These are phyloP conservation scores for Xylaria sp. DNA, from an alignment of 2,329 filamentous ascomycete genomes.

Conservation along the genomic window DNA sequence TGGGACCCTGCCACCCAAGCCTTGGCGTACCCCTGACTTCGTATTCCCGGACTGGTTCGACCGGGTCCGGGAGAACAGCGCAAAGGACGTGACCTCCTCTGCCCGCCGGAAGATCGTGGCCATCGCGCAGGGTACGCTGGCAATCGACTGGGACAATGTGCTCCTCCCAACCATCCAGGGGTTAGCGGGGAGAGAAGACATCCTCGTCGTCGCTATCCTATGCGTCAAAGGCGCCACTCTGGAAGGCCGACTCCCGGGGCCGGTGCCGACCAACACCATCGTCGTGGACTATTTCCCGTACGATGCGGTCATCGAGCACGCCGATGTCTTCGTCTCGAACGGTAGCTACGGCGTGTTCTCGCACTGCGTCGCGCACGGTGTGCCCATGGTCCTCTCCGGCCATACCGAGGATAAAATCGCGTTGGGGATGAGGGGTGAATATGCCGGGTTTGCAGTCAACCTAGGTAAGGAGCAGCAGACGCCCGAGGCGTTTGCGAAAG, in stretches of 20 bases:
- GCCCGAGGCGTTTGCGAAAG: constrained; percentile 24
- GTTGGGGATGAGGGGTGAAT: constrained; percentile 54
- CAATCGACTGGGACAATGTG: constrained; percentile 53
- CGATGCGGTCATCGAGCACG: constrained; percentile 48
- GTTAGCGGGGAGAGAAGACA: constrained; percentile 54
- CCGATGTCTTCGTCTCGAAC: constrained; percentile 58
- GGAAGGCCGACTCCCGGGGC: constrained; percentile 37
- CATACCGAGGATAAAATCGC: constrained; percentile 55
- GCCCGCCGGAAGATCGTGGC: constrained; percentile 54
- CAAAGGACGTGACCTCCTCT: constrained; percentile 41
- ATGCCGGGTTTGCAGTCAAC: constrained; percentile 58
- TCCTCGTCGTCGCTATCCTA: constrained; percentile 52
- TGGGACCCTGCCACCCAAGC: constrained; percentile 53
- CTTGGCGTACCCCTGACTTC: constrained; percentile 45
- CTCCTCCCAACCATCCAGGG: constrained; percentile 58
- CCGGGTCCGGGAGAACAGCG: constrained; percentile 53
- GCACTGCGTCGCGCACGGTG: constrained; percentile 56
- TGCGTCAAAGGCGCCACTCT: constrained; percentile 45
- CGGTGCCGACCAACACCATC: constrained; percentile 42
- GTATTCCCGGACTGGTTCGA: constrained; percentile 55
- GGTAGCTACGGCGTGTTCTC: constrained; percentile 60
- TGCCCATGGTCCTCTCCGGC: constrained; percentile 60
- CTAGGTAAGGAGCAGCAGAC: constrained; percentile 48
- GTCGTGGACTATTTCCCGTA: constrained; percentile 51
- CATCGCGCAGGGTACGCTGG: constrained; percentile 61